Base-by-base conservation (phyloP, 2,329 filamentous ascomycete genomes). In the Cladophialophora immunda region DNA sequence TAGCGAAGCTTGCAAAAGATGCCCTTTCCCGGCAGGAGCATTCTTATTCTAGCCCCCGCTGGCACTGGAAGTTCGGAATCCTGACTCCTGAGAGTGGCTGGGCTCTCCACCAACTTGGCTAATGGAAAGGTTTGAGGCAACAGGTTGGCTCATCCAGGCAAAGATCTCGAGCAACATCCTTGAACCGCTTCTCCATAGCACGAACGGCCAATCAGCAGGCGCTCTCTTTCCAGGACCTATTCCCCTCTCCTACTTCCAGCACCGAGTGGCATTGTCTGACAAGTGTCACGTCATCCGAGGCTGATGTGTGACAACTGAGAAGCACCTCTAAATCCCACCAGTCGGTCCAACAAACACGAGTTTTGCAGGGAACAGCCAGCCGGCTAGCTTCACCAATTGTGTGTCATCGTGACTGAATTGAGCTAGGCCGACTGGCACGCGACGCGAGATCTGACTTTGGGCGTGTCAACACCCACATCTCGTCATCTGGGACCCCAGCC, bases 391-490 rank as follows among this genome's bases (percentile, higher is more conserved):
- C 55, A 50, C 29, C 64, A 66, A 41, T 50, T 62, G 30, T 59
- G 47, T 62, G 52, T 54, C 58, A 62, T 62, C 58, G 41, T 1
- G 30, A 54, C 54, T 59, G 47, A 56, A 56, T 65, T 41, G 57
- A 63, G 63, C 67, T 64, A 66, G 67, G 50, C 38, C 29, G 29
- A 62, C 29, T 61, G 55, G 62, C 65, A 68, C 68, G 68, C 66
- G 66, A 70, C 66, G 66, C 68, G 68, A 68, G 63, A 70, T 70
- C 68, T 70, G 64, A 70, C 63, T 67, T 63, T 70, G 66, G 38
- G 61, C 61, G 68, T 64, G 57, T 68, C 60, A 60, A 58, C 47
- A 27, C 34, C 58, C 53, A 36, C 50, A 62, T 64, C 59, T 62
- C 66, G 68, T 70, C 68, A 70, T 68, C 54, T 65, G n/a, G 30